Evolutionary conservation across 1,284 basidiomycete species (phyloP), one percentile per base, ranked within the genome.

Genomic region (Moniliella sp.): DNA sequence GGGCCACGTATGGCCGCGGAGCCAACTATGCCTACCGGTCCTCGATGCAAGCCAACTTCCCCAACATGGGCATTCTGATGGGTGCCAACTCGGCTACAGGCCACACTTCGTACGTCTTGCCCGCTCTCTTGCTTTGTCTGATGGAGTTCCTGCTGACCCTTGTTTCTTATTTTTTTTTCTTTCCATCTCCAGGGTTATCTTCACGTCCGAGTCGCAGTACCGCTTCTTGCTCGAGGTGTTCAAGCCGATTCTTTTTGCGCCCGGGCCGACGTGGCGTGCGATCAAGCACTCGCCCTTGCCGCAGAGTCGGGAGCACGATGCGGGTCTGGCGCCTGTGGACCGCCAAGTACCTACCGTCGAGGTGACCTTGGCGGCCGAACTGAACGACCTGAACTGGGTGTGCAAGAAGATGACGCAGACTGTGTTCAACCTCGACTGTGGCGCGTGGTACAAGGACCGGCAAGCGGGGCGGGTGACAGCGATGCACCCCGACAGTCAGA

Each of bases 401-500:
- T 46, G 45, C 17, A 44, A 45, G 28, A 15, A 25, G 19, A 55
- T 55, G 50, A 25, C 32, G 28, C 34, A 43, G 9, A 34, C 45
- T 23, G 54, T 57, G 12, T 57, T 50, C 23, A 37, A 37, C 15
- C 36, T 28, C 14, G 37, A 39, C 2, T 55, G 52, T 32, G 47
- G 49, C 27, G 34, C 36, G 14, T 57, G 54, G 54, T 57, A 57
- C 40, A 40, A 48, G 25, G 50, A 57, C 31, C 13, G 35, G 4
- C 40, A 34, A 16, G 38, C 38, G 8, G 50, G 48, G 1, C 30
- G 50, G 10, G 43, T 56, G 2, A 46, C 50, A 2, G 46, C 45
- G 16, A 38, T 57, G 30, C 43, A 56, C 31, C 52, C 52, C 10
- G 50, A 50, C 34, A 55, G 45, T 44, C 54, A 57, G 40, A 36